phyloP scores from a whole-genome alignment of 345 rosid species.

The rapeseed (Brassica napus) region DNA sequence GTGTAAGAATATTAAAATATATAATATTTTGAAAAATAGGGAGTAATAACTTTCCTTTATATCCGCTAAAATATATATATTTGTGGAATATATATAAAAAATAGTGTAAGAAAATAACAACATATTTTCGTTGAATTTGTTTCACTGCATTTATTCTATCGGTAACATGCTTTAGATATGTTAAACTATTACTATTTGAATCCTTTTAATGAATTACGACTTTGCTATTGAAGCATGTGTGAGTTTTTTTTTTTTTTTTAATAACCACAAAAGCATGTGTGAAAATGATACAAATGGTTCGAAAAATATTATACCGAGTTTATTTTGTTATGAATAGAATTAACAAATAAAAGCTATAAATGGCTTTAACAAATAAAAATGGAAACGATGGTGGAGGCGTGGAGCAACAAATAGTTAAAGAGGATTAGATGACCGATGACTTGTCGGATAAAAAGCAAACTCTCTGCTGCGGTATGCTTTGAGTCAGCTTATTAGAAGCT shows the following conservation, averaged over 20 bases:
- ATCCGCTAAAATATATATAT: not conserved
- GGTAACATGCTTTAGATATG: not conserved
- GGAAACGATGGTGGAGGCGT: not conserved
- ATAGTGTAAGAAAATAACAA: not conserved
- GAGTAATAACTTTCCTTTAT: not conserved
- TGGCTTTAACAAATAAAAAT: not conserved
- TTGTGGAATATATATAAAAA: not conserved
- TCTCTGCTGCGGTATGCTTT: slow-evolving; percentile 39
- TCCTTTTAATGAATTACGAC: not conserved
- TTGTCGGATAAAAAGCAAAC: slow-evolving; percentile 41
- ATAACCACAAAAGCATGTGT: not conserved
- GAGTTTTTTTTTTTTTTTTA: not conserved
- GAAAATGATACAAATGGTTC: not conserved
- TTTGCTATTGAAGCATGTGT: not conserved
- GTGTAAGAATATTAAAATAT: too few species aligned
- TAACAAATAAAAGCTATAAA: not conserved
- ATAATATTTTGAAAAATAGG: too few species aligned
- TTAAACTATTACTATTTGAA: not conserved
- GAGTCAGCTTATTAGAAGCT: slow-evolving; percentile 39
- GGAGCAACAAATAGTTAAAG: slow-evolving; percentile 16
- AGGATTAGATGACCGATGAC: slow-evolving; percentile 27
- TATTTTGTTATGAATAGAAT: not conserved
- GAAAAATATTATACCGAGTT: not conserved
- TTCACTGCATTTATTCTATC: not conserved
- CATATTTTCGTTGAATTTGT: not conserved